Conservation (phyloP, 805 yeast species). For the Metschnikowia aberdeeniae region DNA sequence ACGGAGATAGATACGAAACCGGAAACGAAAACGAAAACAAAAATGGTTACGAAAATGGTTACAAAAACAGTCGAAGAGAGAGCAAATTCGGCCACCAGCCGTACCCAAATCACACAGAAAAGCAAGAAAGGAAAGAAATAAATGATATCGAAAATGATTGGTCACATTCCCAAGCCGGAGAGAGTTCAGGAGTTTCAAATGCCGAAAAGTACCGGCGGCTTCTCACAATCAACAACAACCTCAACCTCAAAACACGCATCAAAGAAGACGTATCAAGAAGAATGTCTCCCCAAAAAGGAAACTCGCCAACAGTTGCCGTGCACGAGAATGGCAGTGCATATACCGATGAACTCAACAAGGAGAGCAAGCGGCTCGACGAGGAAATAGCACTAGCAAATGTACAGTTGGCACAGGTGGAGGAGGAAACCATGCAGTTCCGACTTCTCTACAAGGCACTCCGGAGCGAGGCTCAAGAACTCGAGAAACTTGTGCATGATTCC, state of each 20-base stretch:
- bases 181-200: not conserved
- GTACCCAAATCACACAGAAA: no score
- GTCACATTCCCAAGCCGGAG: no score
- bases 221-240: slow-evolving; percentile 13
- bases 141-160: no score
- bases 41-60: not conserved
- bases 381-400: slow-evolving; percentile 16
- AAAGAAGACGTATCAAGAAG: not conserved
- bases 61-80: not conserved
- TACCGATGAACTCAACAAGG: not conserved
- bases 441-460: slow-evolving; percentile 10
- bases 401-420: slow-evolving; percentile 5
- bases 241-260: slow-evolving; percentile 10
- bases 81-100: no score
- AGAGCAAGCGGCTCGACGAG: slow-evolving; percentile 17
- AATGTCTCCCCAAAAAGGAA: not conserved
- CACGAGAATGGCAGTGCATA: slow-evolving; percentile 1
- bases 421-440: slow-evolving; percentile 8
- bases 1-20: not conserved
- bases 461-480: slow-evolving; percentile 7
- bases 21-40: no score
- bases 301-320: not conserved
- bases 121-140: no score
- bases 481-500: slow-evolving; percentile 8
- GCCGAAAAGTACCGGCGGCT: slow-evolving; percentile 10